phyloP scores from a whole-genome alignment of 805 yeast species.

The Sugiyamaella qingdaonensis region DNA sequence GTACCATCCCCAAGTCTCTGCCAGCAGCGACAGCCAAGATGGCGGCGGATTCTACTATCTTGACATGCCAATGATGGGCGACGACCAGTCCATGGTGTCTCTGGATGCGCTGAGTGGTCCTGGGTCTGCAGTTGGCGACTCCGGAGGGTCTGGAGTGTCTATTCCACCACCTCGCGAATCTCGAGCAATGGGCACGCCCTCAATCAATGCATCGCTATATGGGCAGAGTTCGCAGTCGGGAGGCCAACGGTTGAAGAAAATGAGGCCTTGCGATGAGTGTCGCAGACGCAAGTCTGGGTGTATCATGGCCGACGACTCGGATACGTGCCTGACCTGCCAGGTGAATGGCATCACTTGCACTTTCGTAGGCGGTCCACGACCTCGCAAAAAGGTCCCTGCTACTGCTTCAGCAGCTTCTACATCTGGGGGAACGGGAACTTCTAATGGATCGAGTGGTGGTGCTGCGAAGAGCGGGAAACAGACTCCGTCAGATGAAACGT shows the following conservation, averaged over 20 bases:
- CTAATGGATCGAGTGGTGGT: background rate
- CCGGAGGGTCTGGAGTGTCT: background rate
- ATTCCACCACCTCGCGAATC: background rate
- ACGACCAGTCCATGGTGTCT: background rate
- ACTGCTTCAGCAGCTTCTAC: background rate
- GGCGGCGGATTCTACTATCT: background rate
- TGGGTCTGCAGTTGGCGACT: background rate
- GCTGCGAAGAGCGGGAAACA: slow-evolving; percentile 9
- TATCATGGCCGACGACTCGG: slow-evolving; percentile 49
- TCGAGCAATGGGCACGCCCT: background rate
- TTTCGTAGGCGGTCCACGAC: slow-evolving; percentile 44
- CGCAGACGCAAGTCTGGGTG: slow-evolving; percentile 76
- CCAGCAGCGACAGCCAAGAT: background rate
- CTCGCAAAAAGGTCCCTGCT: background rate
- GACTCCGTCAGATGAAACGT: slow-evolving; percentile 15
- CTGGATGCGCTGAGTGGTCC: slow-evolving; percentile 2
- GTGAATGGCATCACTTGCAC: slow-evolving; percentile 71
- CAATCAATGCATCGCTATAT: background rate
- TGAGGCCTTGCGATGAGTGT: slow-evolving; percentile 78
- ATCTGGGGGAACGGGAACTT: background rate
- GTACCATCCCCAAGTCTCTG: background rate
- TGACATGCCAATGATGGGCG: background rate
- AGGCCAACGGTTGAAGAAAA: slow-evolving; percentile 18
- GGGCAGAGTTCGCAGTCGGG: background rate
- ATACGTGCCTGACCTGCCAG: slow-evolving; percentile 73